Base-by-base conservation (phyloP, 306 rosid genomes). In the Quercus rubra region DNA sequence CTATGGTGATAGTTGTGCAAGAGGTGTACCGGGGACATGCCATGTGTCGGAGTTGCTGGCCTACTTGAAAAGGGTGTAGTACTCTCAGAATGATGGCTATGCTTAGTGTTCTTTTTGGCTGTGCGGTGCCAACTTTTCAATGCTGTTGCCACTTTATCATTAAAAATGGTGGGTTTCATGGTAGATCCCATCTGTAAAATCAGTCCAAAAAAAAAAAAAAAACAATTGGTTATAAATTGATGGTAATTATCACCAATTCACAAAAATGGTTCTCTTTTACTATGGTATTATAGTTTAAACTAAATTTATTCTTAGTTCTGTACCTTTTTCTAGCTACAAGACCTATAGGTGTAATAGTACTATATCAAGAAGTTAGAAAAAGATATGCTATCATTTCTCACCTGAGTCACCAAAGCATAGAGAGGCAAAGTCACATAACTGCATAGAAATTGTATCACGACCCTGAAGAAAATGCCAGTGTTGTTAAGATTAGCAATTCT, bases 401-500 rank as follows among this genome's bases (percentile, higher is more conserved):
- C 98, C 91, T 92, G 99, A 57, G 97, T 94, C 9, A 94, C 99
- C 61, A 94, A 83, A 71, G 97, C 99, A 77, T 94, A 94, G 66
- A 92, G 95, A 62, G 99, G 99, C 71, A 94, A 74, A 49, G 97
- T 94, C 80, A 84, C 92, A 74, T 94, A 94, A 70, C 97, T 94
- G 88, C 97, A 92, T 3, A 94, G 57, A 82, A 92, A 19, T 74
- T 92, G 97, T 66, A 87, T 64, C 59, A 89, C n/a, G 69, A 91
- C 83, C 91, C 97, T 94, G 93, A 9, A 89, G 66, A 86, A 79
- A 75, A 79, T 59, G 64, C 4, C 58, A 30, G 17, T 69, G 73
- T 62, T 30, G 78, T 13, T 35, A 75, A 41, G 49, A 52, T 41
- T 25, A 31, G 15, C 21, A 70, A 71, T 4, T 19, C 27, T 55